These are phyloP conservation scores for Pichia sp. DNA, from an alignment of 1,139 yeast species.

Conservation along the genomic window DNA sequence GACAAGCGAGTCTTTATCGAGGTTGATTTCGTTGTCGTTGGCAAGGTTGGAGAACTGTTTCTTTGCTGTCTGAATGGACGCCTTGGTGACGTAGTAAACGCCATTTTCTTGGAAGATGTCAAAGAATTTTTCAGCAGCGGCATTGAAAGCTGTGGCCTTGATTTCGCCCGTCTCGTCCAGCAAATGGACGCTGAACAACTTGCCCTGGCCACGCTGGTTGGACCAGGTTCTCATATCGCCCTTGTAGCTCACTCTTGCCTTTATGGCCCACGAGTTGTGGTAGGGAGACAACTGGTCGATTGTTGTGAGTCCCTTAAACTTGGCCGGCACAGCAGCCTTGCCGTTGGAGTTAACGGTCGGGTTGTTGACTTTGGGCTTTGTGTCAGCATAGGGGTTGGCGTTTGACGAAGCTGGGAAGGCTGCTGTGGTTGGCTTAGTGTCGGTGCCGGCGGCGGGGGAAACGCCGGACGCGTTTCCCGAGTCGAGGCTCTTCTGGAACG, in stretches of 20 bases:
- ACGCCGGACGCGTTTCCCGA: background rate
- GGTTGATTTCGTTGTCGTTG: conserved; percentile 82
- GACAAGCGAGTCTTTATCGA: conserved; percentile 75
- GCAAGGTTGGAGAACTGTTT: conserved; percentile 79
- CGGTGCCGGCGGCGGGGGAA: background rate
- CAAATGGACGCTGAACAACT: conserved; percentile 80
- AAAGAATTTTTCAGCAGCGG: conserved; percentile 73
- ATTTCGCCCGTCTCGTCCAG: conserved; percentile 96
- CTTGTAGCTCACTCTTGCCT: conserved; percentile 85
- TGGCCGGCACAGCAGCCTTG: conserved; percentile 30
- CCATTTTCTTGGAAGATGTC: conserved; percentile 81
- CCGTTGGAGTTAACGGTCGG: background rate
- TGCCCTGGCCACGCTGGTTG: conserved; percentile 83
- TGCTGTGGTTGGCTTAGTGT: background rate
- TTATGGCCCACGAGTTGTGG: conserved; percentile 86
- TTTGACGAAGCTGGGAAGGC: conserved; percentile 7
- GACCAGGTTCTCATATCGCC: conserved; percentile 88
- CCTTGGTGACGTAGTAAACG: conserved; percentile 79
- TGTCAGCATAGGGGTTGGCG: conserved; percentile 14
- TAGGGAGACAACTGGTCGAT: conserved; percentile 90
- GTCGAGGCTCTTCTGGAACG: conserved; percentile 3
- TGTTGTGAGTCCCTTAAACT: conserved; percentile 46
- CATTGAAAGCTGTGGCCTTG: conserved; percentile 91
- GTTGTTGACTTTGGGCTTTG: conserved; percentile 11
- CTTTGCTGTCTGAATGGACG: conserved; percentile 77